These are phyloP conservation scores for Chytriomyces confervae DNA, from an alignment of 192 early-diverging fungal species.

Conservation along the genomic window DNA sequence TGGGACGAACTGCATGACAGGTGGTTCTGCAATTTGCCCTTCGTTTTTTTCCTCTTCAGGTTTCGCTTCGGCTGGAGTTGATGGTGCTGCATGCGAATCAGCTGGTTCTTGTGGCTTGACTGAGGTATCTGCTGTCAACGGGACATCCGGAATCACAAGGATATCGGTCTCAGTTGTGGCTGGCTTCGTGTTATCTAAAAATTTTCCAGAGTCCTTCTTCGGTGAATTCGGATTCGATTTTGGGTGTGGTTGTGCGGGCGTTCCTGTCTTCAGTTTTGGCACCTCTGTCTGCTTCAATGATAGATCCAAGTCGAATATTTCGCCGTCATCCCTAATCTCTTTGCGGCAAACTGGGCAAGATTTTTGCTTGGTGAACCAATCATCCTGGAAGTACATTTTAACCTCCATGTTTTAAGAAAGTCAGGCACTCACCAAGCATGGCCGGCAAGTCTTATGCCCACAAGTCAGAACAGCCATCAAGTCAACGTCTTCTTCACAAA, in stretches of 20 bases:
- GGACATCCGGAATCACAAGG: too few species aligned
- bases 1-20: slow-evolving; percentile 12
- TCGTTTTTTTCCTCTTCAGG: too few species aligned
- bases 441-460: slow-evolving; percentile 29
- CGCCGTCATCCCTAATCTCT: slow-evolving; percentile 7
- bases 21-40: neutral
- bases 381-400: slow-evolving; percentile 4
- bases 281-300: neutral
- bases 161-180: too few species aligned
- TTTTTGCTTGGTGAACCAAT: slow-evolving; percentile 22
- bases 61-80: too few species aligned
- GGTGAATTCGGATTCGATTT: too few species aligned
- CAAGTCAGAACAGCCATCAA: slow-evolving; percentile 24
- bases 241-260: too few species aligned
- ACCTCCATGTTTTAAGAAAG: neutral
- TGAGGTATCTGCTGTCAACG: too few species aligned
- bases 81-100: too few species aligned
- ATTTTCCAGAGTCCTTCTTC: too few species aligned
- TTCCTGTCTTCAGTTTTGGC: too few species aligned
- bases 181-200: too few species aligned
- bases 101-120: too few species aligned
- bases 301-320: slow-evolving; percentile 12
- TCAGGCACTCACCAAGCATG: slow-evolving; percentile 18
- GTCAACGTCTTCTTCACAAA: slow-evolving; percentile 26
- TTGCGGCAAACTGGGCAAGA: slow-evolving; percentile 27